Conservation (phyloP, 148 eudicot species). For the Fagopyrum homotropicum region DNA sequence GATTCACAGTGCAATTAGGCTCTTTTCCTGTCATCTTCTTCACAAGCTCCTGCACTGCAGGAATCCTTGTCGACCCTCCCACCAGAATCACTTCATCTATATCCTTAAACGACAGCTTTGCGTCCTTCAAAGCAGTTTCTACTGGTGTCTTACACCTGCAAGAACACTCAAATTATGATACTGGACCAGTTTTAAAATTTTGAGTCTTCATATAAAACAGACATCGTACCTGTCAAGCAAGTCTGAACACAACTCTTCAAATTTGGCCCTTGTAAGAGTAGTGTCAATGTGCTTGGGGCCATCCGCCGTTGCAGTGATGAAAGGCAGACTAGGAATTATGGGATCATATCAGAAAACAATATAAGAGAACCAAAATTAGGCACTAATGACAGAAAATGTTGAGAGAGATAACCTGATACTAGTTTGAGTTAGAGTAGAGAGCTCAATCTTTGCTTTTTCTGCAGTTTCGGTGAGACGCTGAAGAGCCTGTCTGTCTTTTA, state of each 20-base stretch:
- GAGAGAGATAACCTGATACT: conserved; percentile 36
- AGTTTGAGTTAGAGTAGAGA: conserved; percentile 65
- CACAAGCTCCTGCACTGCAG: conserved; percentile 61
- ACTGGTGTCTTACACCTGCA: conserved; percentile 56
- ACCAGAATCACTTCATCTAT: conserved; percentile 74
- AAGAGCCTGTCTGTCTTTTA: conserved; percentile 68
- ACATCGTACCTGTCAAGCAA: conserved; percentile 70
- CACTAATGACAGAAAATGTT: neutral
- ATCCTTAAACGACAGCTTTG: conserved; percentile 50
- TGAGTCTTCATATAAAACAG: neutral
- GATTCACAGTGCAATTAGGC: conserved; percentile 63
- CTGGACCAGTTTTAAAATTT: neutral
- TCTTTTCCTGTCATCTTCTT: conserved; percentile 55
- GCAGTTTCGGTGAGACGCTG: conserved; percentile 71
- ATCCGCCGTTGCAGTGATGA: conserved; percentile 90
- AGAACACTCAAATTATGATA: neutral
- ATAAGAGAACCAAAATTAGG: neutral
- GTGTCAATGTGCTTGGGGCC: conserved; percentile 95
- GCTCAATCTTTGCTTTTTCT: conserved; percentile 76
- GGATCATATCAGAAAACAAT: neutral
- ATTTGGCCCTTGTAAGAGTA: conserved; percentile 71
- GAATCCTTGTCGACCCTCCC: conserved; percentile 74
- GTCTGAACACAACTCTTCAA: conserved; percentile 84
- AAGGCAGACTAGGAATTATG: conserved; percentile 46
- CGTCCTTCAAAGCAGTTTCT: conserved; percentile 57